A percentile compares a stretch with the other conserved stretches of the same genome.
Evolutionary conservation across 345 rosid genomes (phyloP).

Genomic region (Hirschfeldia incana): DNA sequence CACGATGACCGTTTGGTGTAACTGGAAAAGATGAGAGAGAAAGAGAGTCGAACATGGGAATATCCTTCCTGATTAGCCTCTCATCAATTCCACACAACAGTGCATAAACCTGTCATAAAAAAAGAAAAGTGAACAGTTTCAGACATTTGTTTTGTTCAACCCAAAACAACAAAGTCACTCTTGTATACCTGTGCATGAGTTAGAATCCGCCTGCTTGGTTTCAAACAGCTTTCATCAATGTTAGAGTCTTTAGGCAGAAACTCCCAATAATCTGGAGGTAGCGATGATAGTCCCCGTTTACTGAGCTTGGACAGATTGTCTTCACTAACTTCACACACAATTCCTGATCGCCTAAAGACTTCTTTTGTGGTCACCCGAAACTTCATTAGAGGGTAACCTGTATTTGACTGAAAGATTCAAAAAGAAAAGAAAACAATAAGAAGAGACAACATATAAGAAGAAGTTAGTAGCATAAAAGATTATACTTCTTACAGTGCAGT

Average conservation of each 20-base stretch:
- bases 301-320: slow-evolving; percentile 34
- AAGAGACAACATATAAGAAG: not conserved
- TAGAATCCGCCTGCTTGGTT: slow-evolving; percentile 57
- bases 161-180: not conserved
- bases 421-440: not conserved
- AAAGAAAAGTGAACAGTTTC: not conserved
- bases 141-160: not conserved
- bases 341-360: slow-evolving; percentile 55
- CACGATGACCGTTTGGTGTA: slow-evolving; percentile 84
- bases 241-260: slow-evolving; percentile 59
- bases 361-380: slow-evolving; percentile 68
- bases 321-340: slow-evolving; percentile 64
- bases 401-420: slow-evolving; percentile 26
- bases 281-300: slow-evolving; percentile 32
- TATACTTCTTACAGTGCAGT: slow-evolving; percentile 73
- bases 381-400: slow-evolving; percentile 74
- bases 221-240: slow-evolving; percentile 51
- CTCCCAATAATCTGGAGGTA: slow-evolving; percentile 83
- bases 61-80: slow-evolving; percentile 52
- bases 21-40: slow-evolving; percentile 65
- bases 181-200: slow-evolving; percentile 69
- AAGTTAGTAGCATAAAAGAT: not conserved
- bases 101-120: slow-evolving; percentile 50
- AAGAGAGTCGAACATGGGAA: slow-evolving; percentile 43
- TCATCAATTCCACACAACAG: slow-evolving; percentile 62